These are phyloP conservation scores for Platanus orientalis DNA, from an alignment of 164 flowering plant genomes.

Conservation along the genomic window DNA sequence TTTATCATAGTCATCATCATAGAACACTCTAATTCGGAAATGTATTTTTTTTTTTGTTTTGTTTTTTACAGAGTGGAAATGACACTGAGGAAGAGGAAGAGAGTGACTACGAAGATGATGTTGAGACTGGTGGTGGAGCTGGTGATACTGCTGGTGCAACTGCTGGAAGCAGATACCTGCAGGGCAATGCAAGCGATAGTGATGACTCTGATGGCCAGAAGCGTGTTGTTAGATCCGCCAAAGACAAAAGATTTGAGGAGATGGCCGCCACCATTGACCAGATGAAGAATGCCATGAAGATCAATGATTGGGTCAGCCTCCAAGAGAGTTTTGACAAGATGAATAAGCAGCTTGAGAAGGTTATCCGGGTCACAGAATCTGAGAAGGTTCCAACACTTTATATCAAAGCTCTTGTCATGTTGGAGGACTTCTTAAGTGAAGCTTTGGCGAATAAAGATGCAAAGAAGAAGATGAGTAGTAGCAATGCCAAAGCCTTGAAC, in stretches of 20 bases:
- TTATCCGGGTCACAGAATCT: conserved; percentile 71
- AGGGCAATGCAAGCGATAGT: conserved; percentile 43
- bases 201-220: conserved; percentile 68
- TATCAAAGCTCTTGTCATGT: conserved; percentile 74
- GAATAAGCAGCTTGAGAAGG: conserved; percentile 89
- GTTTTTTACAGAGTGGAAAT: conserved; percentile 37
- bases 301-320: conserved; percentile 91
- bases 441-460: conserved; percentile 87
- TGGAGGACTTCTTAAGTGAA: conserved; percentile 72
- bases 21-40: neutral
- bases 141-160: conserved; percentile 25
- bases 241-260: conserved; percentile 82
- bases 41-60: neutral
- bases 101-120: conserved; percentile 21
- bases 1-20: neutral
- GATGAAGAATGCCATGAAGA: conserved; percentile 89
- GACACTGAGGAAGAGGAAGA: conserved; percentile 54
- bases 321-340: conserved; percentile 85
- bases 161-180: conserved; percentile 44
- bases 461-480: conserved; percentile 87
- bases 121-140: conserved; percentile 24
- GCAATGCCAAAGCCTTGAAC: conserved; percentile 82
- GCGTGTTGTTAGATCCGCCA: conserved; percentile 71
- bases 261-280: conserved; percentile 67
- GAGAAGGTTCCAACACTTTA: conserved; percentile 61